Conservation (phyloP, 2,329 filamentous ascomycete species). For the Byssothecium circinans region DNA sequence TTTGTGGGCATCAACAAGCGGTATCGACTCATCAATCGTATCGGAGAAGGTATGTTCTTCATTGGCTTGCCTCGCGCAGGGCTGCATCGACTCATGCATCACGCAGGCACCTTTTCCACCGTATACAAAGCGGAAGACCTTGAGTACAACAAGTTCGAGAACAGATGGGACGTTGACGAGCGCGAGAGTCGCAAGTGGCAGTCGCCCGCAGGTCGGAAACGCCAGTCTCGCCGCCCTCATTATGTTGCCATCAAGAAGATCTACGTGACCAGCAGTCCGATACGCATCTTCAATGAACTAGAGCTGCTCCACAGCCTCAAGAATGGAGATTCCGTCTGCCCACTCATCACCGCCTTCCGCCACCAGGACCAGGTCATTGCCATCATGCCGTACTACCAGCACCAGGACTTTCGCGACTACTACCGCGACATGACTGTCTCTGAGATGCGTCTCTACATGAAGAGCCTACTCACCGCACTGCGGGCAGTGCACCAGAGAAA, state of each 20-base stretch:
- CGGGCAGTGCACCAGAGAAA: slow-evolving; percentile 77
- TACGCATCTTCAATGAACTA: slow-evolving; percentile 92
- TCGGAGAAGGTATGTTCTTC: slow-evolving; percentile 76
- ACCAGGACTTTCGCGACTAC: slow-evolving; percentile 92
- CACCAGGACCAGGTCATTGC: slow-evolving; percentile 93
- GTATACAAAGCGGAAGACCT: slow-evolving; percentile 98
- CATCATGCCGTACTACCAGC: slow-evolving; percentile 91
- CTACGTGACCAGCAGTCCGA: slow-evolving; percentile 94
- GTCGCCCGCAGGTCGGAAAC: slow-evolving; percentile 65
- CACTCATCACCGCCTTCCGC: slow-evolving; percentile 95
- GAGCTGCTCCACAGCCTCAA: slow-evolving; percentile 88
- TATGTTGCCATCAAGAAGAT: slow-evolving; percentile 99
- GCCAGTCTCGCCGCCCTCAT: slow-evolving; percentile 57
- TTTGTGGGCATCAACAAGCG: slow-evolving; percentile 82
- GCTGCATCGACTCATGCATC: slow-evolving; percentile 21
- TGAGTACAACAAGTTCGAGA: slow-evolving; percentile 78
- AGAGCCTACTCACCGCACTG: slow-evolving; percentile 83
- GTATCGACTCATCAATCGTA: slow-evolving; percentile 91
- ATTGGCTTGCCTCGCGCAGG: slow-evolving; percentile 32
- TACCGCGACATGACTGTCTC: slow-evolving; percentile 85
- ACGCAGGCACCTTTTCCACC: slow-evolving; percentile 88
- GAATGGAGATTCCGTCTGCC: slow-evolving; percentile 82
- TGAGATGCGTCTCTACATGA: slow-evolving; percentile 88
- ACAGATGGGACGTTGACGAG: slow-evolving; percentile 79
- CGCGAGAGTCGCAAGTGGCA: slow-evolving; percentile 67